Base-by-base conservation (phyloP, 2,329 filamentous ascomycete species). In the Aspergillus novofumigatus region DNA sequence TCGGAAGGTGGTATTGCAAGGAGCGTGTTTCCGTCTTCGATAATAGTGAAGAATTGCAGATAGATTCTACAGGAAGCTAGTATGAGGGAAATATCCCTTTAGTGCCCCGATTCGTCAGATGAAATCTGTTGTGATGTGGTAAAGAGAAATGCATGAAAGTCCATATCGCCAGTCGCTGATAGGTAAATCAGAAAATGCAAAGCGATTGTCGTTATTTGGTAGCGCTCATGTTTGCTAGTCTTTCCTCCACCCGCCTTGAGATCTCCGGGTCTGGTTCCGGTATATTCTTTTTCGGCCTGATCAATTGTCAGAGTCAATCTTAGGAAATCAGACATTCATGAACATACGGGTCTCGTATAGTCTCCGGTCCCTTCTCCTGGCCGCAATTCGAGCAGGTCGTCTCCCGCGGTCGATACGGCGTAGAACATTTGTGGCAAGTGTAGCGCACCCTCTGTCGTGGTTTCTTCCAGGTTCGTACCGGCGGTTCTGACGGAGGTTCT, bases 301-400 rank as follows among this genome's bases (percentile, higher is more conserved):
- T 47, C 41, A 4, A 42, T 21, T 45, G 52, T 65, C 51, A 62
- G 63, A 10, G 49, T n/a, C 2, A 42, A 56, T 3, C 28, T 26
- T 5, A 4, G 23, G 29, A 17, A 4, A 10, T 47, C 23, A 3
- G 21, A 44, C 25, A 20, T 8, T 8, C 21, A 48, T 50, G 26
- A 50, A 75, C 72, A 51, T 72, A 77, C 76, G 77, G 72, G 52
- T 75, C 72, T 56, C 76, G 68, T 64, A 70, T 72, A 54, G 76
- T 77, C 35, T 73, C 67, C 25, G 69, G 62, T 55, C 77, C 74
- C 54, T 74, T 76, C 35, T 69, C 71, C 55, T 79, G 74, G 4
- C 72, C 70, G 59, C 77, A 79, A 42, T 65, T 70, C 1, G 58
- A 49, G 63, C 77, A 79, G 20, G 51, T 64, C 4, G 64, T 70